Percentiles rank a stretch among this genome's conserved stretches.
phyloP scores from a whole-genome alignment of 495 filamentous ascomycete species.

The Aspergillus affinis region DNA sequence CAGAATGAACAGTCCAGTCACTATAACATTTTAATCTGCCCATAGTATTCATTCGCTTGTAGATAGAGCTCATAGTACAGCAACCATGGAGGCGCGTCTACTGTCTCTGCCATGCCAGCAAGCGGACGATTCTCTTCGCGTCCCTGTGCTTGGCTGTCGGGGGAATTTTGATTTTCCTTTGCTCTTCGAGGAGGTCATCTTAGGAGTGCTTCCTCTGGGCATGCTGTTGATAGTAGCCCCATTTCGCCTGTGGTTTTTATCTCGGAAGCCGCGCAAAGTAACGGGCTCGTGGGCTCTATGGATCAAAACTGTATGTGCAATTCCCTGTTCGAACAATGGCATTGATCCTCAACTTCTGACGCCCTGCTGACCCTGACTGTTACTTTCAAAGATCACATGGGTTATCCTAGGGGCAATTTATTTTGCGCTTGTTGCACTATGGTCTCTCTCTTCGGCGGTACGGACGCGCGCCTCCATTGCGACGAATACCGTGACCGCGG shows the following conservation, averaged over 20 bases:
- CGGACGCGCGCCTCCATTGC: conserved; percentile 47
- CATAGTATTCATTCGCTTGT: conserved; percentile 6
- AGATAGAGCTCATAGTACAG: conserved; percentile 13
- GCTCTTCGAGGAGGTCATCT: conserved; percentile 57
- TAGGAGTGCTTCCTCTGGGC: conserved; percentile 49
- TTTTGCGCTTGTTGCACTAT: conserved; percentile 48
- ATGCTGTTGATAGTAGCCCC: conserved; percentile 50
- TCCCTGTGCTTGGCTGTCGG: conserved; percentile 43
- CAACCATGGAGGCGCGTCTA: conserved; percentile 26
- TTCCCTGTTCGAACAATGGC: not conserved
- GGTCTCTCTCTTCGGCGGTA: conserved; percentile 37
- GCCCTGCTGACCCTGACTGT: not conserved
- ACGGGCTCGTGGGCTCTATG: conserved; percentile 34
- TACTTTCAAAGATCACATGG: conserved; percentile 36
- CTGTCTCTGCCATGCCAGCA: conserved; percentile 24
- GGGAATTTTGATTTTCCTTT: conserved; percentile 62
- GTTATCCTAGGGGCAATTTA: conserved; percentile 41
- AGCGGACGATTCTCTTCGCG: conserved; percentile 45
- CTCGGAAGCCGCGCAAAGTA: conserved; percentile 47
- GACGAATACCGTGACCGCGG: conserved; percentile 42
- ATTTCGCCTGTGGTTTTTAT: conserved; percentile 46
- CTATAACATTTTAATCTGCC: conserved; percentile 8
- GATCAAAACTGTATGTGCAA: conserved; percentile 46
- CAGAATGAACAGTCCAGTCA: not conserved
- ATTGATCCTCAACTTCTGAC: conserved; percentile 7